Percentiles rank a stretch among this genome's conserved stretches.
Evolutionary conservation across 2,329 filamentous ascomycete genomes (phyloP).

Genomic region (Colletotrichum cereale): DNA sequence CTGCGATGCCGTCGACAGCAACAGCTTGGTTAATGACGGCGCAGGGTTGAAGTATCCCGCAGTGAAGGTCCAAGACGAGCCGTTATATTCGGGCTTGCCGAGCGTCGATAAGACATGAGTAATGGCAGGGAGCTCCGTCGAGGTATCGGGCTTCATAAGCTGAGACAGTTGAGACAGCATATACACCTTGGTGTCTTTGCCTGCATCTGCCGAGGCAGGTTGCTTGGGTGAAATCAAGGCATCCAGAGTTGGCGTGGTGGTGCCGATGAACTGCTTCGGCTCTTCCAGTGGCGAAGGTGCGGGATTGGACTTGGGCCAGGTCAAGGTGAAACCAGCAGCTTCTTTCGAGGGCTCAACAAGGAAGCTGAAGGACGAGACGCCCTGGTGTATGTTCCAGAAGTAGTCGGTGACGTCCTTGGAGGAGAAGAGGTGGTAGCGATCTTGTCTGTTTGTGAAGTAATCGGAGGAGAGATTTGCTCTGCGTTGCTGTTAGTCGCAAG

Average conservation of each 20-base stretch:
- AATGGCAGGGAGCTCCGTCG: conserved; percentile 89
- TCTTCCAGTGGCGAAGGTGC: conserved; percentile 80
- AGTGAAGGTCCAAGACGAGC: conserved; percentile 93
- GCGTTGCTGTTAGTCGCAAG: background rate
- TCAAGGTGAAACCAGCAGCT: conserved; percentile 68
- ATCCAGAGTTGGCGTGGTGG: conserved; percentile 75
- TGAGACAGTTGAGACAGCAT: conserved; percentile 90
- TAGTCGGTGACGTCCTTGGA: conserved; percentile 85
- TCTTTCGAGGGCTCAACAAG: conserved; percentile 74
- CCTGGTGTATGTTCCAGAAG: conserved; percentile 82
- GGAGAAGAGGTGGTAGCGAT: conserved; percentile 92
- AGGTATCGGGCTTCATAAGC: conserved; percentile 81
- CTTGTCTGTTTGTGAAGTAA: conserved; percentile 96
- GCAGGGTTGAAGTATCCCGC: conserved; percentile 99
- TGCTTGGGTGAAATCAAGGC: conserved; percentile 71
- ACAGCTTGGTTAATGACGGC: conserved; percentile 81
- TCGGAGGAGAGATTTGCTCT: conserved; percentile 89
- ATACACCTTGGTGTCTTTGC: conserved; percentile 79
- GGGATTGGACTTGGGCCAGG: conserved; percentile 82
- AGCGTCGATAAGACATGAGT: conserved; percentile 80
- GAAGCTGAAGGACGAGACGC: conserved; percentile 85
- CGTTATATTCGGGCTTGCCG: conserved; percentile 70
- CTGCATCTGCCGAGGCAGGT: conserved; percentile 42
- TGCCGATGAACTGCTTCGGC: conserved; percentile 75
- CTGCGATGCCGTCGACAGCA: conserved; percentile 78